Conservation (phyloP, 306 rosid genomes). For the Cicer chorassanicum region DNA sequence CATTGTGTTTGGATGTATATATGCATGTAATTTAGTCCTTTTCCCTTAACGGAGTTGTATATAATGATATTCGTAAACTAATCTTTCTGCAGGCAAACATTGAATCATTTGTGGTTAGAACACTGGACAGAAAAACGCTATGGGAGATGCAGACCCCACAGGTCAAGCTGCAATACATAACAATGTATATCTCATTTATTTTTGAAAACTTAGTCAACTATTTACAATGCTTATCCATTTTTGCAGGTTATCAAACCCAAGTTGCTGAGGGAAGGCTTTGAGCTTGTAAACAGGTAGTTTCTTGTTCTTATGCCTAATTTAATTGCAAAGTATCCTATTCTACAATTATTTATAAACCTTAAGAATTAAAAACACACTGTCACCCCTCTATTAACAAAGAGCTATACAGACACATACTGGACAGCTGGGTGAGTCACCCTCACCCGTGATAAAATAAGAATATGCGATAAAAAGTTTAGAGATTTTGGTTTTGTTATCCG, state of each 20-base stretch:
- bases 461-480: conserved; percentile 18
- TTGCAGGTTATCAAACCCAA: conserved; percentile 81
- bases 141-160: conserved; percentile 99
- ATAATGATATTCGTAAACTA: conserved; percentile 32
- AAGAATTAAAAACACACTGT: background rate
- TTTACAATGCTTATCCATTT: conserved; percentile 35
- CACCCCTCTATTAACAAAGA: conserved; percentile 4
- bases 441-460: conserved; percentile 5
- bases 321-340: conserved; percentile 7
- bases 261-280: conserved; percentile 89
- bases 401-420: background rate
- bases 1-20: background rate
- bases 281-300: conserved; percentile 83
- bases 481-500: conserved; percentile 27
- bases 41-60: conserved; percentile 32
- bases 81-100: conserved; percentile 73
- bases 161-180: conserved; percentile 54
- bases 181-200: conserved; percentile 30
- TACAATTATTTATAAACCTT: conserved; percentile 2
- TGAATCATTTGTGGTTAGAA: conserved; percentile 78
- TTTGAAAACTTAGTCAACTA: conserved; percentile 19
- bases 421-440: background rate
- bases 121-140: conserved; percentile 81
- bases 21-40: conserved; percentile 25
- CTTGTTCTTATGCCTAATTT: conserved; percentile 34